Conservation (phyloP, 2,329 filamentous ascomycete genomes). For the Neonectria sp. region DNA sequence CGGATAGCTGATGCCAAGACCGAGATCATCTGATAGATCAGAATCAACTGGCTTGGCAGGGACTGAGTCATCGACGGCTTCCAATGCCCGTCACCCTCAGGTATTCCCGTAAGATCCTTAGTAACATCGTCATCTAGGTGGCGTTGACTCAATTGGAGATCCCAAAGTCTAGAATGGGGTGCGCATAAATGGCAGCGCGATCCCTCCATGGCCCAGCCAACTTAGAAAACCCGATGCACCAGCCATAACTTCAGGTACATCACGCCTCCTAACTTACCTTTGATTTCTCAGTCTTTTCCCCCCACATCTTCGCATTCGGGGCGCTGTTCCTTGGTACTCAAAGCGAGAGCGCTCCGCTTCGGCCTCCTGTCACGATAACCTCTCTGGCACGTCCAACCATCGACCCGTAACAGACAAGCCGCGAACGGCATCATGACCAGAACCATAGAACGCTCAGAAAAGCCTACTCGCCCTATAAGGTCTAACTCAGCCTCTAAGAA, state of each 20-base stretch:
- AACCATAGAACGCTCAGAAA: background rate
- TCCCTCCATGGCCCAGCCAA: background rate
- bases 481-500: background rate
- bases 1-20: constrained; percentile 37
- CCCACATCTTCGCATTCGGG: background rate
- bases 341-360: background rate
- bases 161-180: background rate
- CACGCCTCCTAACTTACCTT: background rate
- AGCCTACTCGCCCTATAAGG: background rate
- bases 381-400: background rate
- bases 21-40: constrained; percentile 32
- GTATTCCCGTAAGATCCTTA: background rate
- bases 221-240: background rate
- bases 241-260: background rate
- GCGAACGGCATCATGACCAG: background rate
- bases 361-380: background rate
- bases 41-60: constrained; percentile 22
- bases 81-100: background rate
- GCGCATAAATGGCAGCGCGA: background rate
- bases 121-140: constrained; percentile 21
- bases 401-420: too few species aligned
- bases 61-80: background rate
- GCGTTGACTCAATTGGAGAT: constrained; percentile 14
- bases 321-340: background rate
- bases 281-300: background rate